These are phyloP conservation scores for Jaenimonas drosophilae DNA, from an alignment of 208 protist species.

Conservation along the genomic window DNA sequence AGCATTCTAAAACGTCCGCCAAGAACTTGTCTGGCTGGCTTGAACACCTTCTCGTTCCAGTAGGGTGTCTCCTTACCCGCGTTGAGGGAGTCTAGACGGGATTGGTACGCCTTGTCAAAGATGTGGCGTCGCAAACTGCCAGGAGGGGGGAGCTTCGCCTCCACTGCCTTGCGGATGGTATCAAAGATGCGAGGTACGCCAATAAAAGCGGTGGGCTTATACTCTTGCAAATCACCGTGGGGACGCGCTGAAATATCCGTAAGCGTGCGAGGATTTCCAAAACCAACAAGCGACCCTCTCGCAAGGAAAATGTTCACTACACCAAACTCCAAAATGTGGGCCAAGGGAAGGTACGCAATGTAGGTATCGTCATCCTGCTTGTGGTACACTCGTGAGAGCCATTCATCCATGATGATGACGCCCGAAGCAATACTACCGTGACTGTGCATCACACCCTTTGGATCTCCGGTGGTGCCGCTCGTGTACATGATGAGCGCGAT, in stretches of 20 bases:
- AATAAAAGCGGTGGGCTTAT: constrained; percentile 23
- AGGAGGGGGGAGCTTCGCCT: constrained; percentile 18
- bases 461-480: constrained; percentile 53
- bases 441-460: constrained; percentile 54
- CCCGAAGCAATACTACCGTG: constrained; percentile 20
- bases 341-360: constrained; percentile 58
- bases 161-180: constrained; percentile 29
- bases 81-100: constrained; percentile 14
- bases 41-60: constrained; percentile 49
- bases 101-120: constrained; percentile 34
- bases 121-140: constrained; percentile 17
- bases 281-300: constrained; percentile 19
- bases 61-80: constrained; percentile 28
- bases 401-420: constrained; percentile 6
- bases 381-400: constrained; percentile 2
- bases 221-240: constrained; percentile 32
- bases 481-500: constrained; percentile 57
- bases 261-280: constrained; percentile 28
- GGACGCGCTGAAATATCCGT: constrained; percentile 19
- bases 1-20: constrained; percentile 34
- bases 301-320: constrained; percentile 31
- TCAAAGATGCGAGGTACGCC: constrained; percentile 51
- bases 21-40: constrained; percentile 11
- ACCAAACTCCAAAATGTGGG: constrained; percentile 60
- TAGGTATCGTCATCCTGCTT: constrained; percentile 24